These are phyloP conservation scores for Cenococcum geophilum DNA, from an alignment of 495 filamentous ascomycete genomes.

Conservation along the genomic window DNA sequence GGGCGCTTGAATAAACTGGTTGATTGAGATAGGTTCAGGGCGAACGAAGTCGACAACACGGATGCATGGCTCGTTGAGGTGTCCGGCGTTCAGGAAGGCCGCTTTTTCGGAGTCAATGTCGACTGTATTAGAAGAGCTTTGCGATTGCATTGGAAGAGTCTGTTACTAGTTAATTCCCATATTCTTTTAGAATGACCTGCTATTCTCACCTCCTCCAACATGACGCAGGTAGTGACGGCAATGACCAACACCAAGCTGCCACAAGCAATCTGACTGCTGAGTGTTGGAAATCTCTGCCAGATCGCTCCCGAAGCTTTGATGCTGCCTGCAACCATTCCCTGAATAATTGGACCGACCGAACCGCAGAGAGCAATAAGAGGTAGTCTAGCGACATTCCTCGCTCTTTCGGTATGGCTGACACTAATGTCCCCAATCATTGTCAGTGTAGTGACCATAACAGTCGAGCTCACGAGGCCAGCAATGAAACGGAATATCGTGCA, in stretches of 20 bases:
- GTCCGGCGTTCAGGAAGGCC: conserved; percentile 37
- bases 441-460: conserved; percentile 38
- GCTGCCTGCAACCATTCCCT: conserved; percentile 31
- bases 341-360: conserved; percentile 41
- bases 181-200: conserved; percentile 19
- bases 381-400: conserved; percentile 40
- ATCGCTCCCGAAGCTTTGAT: conserved; percentile 34
- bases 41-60: conserved; percentile 32
- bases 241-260: conserved; percentile 40
- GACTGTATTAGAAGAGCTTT: too few relatives aligned
- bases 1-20: conserved; percentile 41
- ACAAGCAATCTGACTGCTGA: conserved; percentile 42
- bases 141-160: conserved; percentile 34
- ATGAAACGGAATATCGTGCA: conserved; percentile 43
- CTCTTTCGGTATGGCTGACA: conserved; percentile 34
- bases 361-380: conserved; percentile 43
- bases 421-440: conserved; percentile 47
- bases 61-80: conserved; percentile 22
- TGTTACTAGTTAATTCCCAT: conserved; percentile 21
- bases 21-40: conserved; percentile 40
- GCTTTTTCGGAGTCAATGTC: conserved; percentile 41
- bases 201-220: conserved; percentile 42
- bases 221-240: conserved; percentile 34
- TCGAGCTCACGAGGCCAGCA: conserved; percentile 41
- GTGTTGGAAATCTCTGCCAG: conserved; percentile 40